Evolutionary conservation across 192 early-diverging fungal genomes (phyloP).

Genomic region (Coemansia sp.): DNA sequence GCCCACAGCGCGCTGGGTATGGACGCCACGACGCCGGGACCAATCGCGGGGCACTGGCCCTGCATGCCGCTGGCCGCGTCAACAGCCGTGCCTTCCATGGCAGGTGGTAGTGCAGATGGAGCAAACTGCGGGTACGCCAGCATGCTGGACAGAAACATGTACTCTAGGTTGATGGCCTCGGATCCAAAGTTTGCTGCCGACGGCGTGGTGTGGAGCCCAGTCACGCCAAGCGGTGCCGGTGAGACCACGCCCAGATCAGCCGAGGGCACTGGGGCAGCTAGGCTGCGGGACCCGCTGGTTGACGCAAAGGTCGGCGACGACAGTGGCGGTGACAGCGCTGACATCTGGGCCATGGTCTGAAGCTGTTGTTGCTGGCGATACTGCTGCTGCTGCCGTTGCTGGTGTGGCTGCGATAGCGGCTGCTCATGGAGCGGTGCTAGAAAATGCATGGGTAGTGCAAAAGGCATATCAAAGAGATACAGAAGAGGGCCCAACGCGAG

Average conservation of each 20-base stretch:
- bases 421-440: not conserved
- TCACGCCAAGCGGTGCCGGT: not conserved
- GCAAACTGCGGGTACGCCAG: constrained; percentile 59
- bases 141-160: constrained; percentile 86
- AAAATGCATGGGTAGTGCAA: not conserved
- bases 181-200: constrained; percentile 67
- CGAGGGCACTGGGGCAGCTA: not conserved
- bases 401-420: not conserved
- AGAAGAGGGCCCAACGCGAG: not conserved
- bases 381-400: not conserved
- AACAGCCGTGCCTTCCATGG: constrained; percentile 19
- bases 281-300: constrained; percentile 1
- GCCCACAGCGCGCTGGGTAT: constrained; percentile 50
- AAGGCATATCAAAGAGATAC: not conserved
- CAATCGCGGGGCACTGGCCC: constrained; percentile 22
- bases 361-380: constrained; percentile 4
- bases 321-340: constrained; percentile 7
- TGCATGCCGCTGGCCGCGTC: constrained; percentile 27
- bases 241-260: constrained; percentile 2
- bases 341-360: constrained; percentile 21
- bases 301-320: constrained; percentile 4
- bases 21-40: constrained; percentile 29
- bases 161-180: constrained; percentile 82
- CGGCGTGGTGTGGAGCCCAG: constrained; percentile 20
- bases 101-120: constrained; percentile 15